These are phyloP conservation scores for Fraxinus cuspidata DNA, from an alignment of 257 asterid species.

Conservation along the genomic window DNA sequence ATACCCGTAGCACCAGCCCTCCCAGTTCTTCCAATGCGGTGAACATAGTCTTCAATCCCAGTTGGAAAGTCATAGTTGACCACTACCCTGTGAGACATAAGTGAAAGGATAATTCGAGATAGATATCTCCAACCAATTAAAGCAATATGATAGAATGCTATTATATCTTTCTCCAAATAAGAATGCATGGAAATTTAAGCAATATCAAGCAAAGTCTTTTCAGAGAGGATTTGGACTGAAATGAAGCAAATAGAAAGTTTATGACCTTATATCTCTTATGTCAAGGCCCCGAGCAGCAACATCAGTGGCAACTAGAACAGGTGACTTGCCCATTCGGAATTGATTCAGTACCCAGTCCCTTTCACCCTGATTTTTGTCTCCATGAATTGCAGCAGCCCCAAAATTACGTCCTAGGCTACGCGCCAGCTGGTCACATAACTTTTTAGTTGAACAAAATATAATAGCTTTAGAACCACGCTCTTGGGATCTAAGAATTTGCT, in stretches of 20 bases:
- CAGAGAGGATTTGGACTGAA: neutral
- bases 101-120: neutral
- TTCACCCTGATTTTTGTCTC: conserved; percentile 92
- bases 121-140: neutral
- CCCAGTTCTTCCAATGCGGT: conserved; percentile 96
- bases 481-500: conserved; percentile 89
- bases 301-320: conserved; percentile 92
- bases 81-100: conserved; percentile 60
- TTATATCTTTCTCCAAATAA: conserved; percentile 3
- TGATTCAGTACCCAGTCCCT: conserved; percentile 95
- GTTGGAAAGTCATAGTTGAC: conserved; percentile 87
- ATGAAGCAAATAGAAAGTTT: conserved; percentile 10
- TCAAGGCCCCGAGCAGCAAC: conserved; percentile 99
- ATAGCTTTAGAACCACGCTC: conserved; percentile 84
- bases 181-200: neutral
- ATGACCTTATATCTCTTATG: conserved; percentile 79
- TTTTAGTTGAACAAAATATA: conserved; percentile 88
- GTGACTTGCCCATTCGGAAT: conserved; percentile 82
- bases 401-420: conserved; percentile 81
- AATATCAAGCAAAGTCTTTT: neutral
- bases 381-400: conserved; percentile 96
- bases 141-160: neutral
- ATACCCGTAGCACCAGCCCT: conserved; percentile 97
- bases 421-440: conserved; percentile 81
- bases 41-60: conserved; percentile 96